These are phyloP conservation scores for Apiotrichum mycotoxinovorans DNA, from an alignment of 1,284 basidiomycete species.

Conservation along the genomic window DNA sequence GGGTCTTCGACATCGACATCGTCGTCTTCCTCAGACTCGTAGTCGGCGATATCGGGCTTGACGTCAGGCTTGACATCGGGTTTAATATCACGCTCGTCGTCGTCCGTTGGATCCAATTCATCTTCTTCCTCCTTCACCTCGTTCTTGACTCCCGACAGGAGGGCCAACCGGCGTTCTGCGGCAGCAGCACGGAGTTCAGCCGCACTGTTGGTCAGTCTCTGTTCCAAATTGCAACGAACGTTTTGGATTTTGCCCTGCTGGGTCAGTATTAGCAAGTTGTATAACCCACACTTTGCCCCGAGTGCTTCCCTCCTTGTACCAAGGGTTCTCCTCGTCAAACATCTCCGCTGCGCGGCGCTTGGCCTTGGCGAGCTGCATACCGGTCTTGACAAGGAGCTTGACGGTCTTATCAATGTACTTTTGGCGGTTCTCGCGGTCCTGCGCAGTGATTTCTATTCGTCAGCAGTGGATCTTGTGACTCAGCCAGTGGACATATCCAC, in stretches of 20 bases:
- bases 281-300: slow-evolving; percentile 37
- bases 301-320: slow-evolving; percentile 42
- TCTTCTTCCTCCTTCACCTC: not conserved
- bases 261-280: not conserved
- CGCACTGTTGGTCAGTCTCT: slow-evolving; percentile 25
- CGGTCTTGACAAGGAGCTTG: slow-evolving; percentile 15
- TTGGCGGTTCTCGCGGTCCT: slow-evolving; percentile 33
- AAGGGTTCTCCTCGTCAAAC: slow-evolving; percentile 37
- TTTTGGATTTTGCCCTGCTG: slow-evolving; percentile 39
- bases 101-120: slow-evolving; percentile 1
- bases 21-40: slow-evolving; percentile 9
- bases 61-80: not conserved
- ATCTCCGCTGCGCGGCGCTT: slow-evolving; percentile 29
- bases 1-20: slow-evolving; percentile 29
- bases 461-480: no score
- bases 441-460: slow-evolving; percentile 36
- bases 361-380: slow-evolving; percentile 28
- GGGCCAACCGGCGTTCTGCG: slow-evolving; percentile 33
- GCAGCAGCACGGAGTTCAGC: slow-evolving; percentile 41
- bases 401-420: slow-evolving; percentile 25
- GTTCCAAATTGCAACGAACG: slow-evolving; percentile 11
- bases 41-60: not conserved
- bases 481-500: not conserved
- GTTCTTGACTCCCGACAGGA: not conserved
- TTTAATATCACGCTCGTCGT: slow-evolving; percentile 4